phyloP scores from a whole-genome alignment of 805 yeast species.

The Isabelozyma rhagii region DNA sequence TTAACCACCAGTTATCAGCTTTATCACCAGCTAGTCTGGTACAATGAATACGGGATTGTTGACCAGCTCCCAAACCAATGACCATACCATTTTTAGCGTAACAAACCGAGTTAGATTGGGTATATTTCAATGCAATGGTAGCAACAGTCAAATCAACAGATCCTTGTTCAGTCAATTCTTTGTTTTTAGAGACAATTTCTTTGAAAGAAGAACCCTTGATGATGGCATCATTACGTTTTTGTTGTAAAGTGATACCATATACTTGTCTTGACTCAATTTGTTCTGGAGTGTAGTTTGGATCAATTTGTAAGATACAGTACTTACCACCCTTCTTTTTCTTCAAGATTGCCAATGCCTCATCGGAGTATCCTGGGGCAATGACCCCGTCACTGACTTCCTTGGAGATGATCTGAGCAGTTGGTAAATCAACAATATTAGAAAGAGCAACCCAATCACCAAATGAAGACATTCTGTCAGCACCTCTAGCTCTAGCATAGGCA shows the following conservation, averaged over 20 bases:
- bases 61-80: conserved; percentile 98
- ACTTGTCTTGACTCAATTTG: conserved; percentile 87
- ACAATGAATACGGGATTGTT: conserved; percentile 98
- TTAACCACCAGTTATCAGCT: conserved; percentile 99
- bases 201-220: conserved; percentile 86
- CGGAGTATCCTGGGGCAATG: conserved; percentile 94
- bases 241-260: conserved; percentile 92
- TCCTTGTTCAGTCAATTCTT: conserved; percentile 87
- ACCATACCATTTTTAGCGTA: conserved; percentile 99
- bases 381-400: conserved; percentile 98
- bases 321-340: conserved; percentile 95
- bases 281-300: conserved; percentile 88
- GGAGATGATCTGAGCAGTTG: conserved; percentile 95
- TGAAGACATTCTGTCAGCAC: conserved; percentile 99
- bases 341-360: conserved; percentile 86
- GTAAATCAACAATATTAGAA: conserved; percentile 91
- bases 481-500: conserved; percentile 99
- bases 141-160: conserved; percentile 93
- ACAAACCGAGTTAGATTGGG: conserved; percentile 98
- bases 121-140: conserved; percentile 93
- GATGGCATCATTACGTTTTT: conserved; percentile 96
- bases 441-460: conserved; percentile 98
- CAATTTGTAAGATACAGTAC: conserved; percentile 94
- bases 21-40: conserved; percentile 99
- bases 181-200: conserved; percentile 87